Base-by-base conservation (phyloP, 108 stramenopile genomes). In the Nitzschia sp. region DNA sequence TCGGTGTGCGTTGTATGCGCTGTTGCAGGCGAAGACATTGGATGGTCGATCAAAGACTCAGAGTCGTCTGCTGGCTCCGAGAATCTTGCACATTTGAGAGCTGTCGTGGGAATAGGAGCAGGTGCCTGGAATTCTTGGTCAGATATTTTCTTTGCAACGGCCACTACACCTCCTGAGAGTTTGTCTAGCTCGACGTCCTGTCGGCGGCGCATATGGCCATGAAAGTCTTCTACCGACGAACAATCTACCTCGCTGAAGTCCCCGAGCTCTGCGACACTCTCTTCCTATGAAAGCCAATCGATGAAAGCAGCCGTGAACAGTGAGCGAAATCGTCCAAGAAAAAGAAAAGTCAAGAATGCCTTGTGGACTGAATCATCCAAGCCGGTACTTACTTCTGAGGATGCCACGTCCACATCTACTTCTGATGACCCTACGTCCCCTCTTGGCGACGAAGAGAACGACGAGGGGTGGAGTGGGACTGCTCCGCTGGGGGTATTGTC, bases 191-290 rank as follows among this genome's bases (percentile, higher is more conserved):
- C 22, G n/a, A 47, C 19, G n/a, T 66, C 53, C 25, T 66, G 53
- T 26, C 65, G 50, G 5, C 50, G 50, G 13, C 53, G 15, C 5
- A 28, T 22, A 3, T 13, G 31, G 34, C 28, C 33, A 17, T 53
- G 50, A 19, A 26, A 28, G 36, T 69, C 68, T 41, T 58, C 68
- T 11, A 69, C 68, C 9, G 55, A 69, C 13, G 68, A 69, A 23
- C 56, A 58, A 45, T 68, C 68, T 34, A 27, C 67, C 34, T 55
- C 59, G 17, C 53, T 62, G 29, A 63, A 60, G 25, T 60, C 53
- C 34, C 45, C 75, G 21, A 69, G 68, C 61, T 76, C 75, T 4
- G 75, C 68, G 17, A 69, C 75, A 23, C 68, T 69, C 53, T 76
- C 68, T 36, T 76, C 68, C 75, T 76, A 31, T 22, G 16, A 13